Base-by-base conservation (phyloP, 768 basidiomycete species). In the Holtermanniella nyarrowii region DNA sequence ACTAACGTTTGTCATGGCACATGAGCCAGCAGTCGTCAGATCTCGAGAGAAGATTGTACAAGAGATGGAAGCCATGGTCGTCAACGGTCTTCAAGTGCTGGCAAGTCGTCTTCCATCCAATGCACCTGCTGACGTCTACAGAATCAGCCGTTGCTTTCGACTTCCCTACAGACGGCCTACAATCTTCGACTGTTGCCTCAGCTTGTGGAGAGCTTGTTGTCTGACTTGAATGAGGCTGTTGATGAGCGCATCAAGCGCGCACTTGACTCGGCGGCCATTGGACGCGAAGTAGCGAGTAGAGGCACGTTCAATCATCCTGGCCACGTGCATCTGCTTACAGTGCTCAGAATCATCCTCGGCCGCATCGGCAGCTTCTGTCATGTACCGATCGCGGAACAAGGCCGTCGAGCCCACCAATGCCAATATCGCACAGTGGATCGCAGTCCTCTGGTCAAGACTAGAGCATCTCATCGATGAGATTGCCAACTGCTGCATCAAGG, bases 131-230 rank as follows among this genome's bases (percentile, higher is more conserved):
- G 14, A 37, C 21, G 14, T 14, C 40, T 47, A 2, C 56, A 95
- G 90, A 86, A 97, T 63, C 89, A 88, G 73, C 81, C 88, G 1
- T 73, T 93, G 16, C 78, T 99, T 1, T 88, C 91, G 0, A 90
- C 88, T 1, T 88, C 93, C 0, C 77, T 99, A 12, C 95, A 97
- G 76, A 96, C 89, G 1, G 90, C 93, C 3, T 86, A 88, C 72
- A 99, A 96, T 66, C 79, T 99, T 13, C 78, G 84, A 24, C 79
- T 86, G 14, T 76, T 99, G 11, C 86, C 93, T 0, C 78, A 81
- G 22, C 78, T 96, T 4, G 86, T 96, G 3, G 80, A 84, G 52
- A 79, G 80, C 47, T 78, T 97, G 1, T 74, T 95, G 16, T 72
- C 74, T 4, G 88, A 93, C 67, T 74, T 96, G 5, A 86, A 83